These are phyloP conservation scores for Groenewaldozyma tartarivorans DNA, from an alignment of 805 yeast genomes.

Conservation along the genomic window DNA sequence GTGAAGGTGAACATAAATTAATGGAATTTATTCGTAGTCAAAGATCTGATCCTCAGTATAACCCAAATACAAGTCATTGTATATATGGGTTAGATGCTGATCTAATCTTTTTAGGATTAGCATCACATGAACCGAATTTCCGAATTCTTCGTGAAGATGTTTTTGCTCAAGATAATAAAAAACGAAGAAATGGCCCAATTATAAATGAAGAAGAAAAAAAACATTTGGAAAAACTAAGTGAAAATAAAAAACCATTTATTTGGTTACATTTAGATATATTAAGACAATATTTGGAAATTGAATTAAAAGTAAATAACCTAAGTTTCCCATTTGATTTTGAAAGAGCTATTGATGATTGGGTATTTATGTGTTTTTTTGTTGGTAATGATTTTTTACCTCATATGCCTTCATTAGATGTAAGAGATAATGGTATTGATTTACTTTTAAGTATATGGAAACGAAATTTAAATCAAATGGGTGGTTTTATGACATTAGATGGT, in stretches of 20 bases:
- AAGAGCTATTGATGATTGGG: constrained; percentile 97
- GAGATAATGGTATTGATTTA: constrained; percentile 86
- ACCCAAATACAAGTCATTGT: constrained; percentile 92
- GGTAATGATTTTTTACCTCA: constrained; percentile 99
- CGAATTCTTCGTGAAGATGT: constrained; percentile 92
- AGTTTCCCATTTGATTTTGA: constrained; percentile 79
- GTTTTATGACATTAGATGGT: constrained; percentile 88
- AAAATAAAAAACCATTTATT: constrained; percentile 57
- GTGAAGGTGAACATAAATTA: constrained; percentile 98
- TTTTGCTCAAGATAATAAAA: constrained; percentile 59
- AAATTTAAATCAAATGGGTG: constrained; percentile 52
- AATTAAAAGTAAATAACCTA: constrained; percentile 58
- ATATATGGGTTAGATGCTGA: constrained; percentile 98
- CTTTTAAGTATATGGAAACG: constrained; percentile 78
- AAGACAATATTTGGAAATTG: constrained; percentile 80
- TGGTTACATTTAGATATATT: constrained; percentile 88
- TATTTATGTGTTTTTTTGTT: constrained; percentile 95
- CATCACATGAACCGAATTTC: constrained; percentile 97
- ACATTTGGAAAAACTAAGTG: constrained; percentile 24
- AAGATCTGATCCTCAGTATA: constrained; percentile 73
- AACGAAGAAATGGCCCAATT: constrained; percentile 12
- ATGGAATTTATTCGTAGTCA: constrained; percentile 93
- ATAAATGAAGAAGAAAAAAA: constrained; percentile 34
- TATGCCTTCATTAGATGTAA: constrained; percentile 84
- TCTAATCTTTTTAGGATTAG: constrained; percentile 87